Conservation (phyloP, 345 rosid genomes). For the Eucalyptus curtisii region DNA sequence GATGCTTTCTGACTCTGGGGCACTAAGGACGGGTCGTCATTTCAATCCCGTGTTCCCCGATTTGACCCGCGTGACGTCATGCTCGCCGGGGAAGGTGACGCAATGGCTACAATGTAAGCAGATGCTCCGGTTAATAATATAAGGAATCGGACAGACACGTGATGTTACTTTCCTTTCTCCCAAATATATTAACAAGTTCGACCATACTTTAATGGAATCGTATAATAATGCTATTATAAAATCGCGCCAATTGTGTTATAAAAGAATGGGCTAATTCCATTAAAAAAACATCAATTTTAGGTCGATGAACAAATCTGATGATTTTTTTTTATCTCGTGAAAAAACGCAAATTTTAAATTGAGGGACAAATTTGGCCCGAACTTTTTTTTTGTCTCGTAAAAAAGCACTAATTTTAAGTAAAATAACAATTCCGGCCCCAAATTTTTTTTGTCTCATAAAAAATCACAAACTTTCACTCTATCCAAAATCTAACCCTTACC, state of each 20-base stretch:
- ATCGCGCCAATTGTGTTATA: not conserved
- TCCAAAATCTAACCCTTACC: no score
- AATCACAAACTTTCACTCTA: no score
- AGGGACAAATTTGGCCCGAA: fast-evolving
- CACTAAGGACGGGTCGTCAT: not conserved
- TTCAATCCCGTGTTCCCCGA: not conserved
- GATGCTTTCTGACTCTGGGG: not conserved
- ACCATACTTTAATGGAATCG: not conserved
- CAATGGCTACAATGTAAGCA: not conserved
- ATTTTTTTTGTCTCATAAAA: no score
- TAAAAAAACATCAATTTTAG: no score
- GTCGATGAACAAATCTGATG: no score
- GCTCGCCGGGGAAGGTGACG: not conserved
- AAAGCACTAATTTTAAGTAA: no score
- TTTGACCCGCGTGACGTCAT: not conserved
- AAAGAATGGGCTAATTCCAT: no score
- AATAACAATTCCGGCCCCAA: fast-evolving
- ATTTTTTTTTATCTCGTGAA: no score
- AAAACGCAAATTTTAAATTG: no score
- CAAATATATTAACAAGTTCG: not conserved
- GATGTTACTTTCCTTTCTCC: not conserved
- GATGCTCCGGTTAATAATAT: not conserved
- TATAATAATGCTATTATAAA: not conserved
- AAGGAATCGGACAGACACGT: not conserved
- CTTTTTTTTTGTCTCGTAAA: no score